phyloP scores from a whole-genome alignment of 2,329 filamentous ascomycete genomes.

The Arthroderma uncinatum region DNA sequence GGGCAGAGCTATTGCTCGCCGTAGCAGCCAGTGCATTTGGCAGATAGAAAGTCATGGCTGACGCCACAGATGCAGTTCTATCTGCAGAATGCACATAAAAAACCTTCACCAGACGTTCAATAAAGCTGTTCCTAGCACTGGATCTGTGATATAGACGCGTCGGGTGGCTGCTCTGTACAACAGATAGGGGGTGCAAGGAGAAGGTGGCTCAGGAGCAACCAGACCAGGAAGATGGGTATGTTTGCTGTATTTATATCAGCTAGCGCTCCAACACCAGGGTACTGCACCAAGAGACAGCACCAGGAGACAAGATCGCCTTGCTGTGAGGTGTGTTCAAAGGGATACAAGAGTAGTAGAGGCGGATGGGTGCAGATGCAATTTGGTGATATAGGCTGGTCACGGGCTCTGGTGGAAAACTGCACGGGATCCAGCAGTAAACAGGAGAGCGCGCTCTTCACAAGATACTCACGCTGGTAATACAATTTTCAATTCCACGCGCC shows the following conservation, averaged over 20 bases:
- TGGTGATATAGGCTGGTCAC: neutral
- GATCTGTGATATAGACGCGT: neutral
- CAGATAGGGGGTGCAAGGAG: neutral
- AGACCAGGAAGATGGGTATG: neutral
- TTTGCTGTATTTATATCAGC: neutral
- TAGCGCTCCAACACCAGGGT: neutral
- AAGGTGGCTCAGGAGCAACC: neutral
- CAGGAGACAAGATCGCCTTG: neutral
- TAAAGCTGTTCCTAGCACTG: neutral
- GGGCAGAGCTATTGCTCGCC: slow-evolving; percentile 6
- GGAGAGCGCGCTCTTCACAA: neutral
- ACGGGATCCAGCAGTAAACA: neutral
- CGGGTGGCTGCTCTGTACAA: slow-evolving; percentile 1
- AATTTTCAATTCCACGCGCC: neutral
- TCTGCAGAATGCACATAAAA: neutral
- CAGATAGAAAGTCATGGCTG: slow-evolving; percentile 2
- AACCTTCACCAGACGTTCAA: neutral
- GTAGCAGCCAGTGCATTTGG: neutral
- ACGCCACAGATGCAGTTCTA: neutral
- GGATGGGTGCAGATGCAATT: neutral
- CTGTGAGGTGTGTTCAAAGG: neutral
- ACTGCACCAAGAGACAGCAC: neutral
- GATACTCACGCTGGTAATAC: neutral
- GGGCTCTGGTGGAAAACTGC: neutral
- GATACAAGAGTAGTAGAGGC: neutral